These are phyloP conservation scores for Thalassiosira hispida DNA, from an alignment of 352 stramenopile genomes.

Conservation along the genomic window DNA sequence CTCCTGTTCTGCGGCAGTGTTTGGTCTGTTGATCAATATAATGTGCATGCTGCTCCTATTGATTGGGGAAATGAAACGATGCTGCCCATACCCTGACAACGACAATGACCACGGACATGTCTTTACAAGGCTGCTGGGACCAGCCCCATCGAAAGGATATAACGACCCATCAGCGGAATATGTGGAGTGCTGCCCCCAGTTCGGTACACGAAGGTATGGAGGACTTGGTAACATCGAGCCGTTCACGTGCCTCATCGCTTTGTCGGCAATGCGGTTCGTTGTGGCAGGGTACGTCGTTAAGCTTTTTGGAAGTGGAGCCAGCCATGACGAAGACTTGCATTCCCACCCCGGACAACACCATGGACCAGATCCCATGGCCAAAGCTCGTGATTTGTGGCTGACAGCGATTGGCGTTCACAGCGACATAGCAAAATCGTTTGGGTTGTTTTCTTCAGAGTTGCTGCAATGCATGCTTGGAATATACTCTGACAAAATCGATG, in stretches of 20 bases:
- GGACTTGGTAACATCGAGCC: constrained; percentile 80
- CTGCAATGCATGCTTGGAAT: constrained; percentile 83
- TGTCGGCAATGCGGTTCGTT: constrained; percentile 71
- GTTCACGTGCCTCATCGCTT: constrained; percentile 70
- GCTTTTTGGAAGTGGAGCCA: constrained; percentile 10
- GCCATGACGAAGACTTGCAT: constrained; percentile 4
- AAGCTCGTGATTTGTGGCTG: constrained; percentile 68
- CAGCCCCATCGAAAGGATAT: constrained; percentile 11
- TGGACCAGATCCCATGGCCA: constrained; percentile 27
- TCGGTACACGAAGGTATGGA: constrained; percentile 66
- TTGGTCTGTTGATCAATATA: constrained; percentile 63
- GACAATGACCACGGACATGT: constrained; percentile 7
- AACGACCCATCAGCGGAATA: too few species aligned
- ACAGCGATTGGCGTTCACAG: constrained; percentile 66
- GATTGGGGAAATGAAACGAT: constrained; percentile 69
- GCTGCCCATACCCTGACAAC: constrained; percentile 62
- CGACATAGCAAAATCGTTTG: constrained; percentile 74
- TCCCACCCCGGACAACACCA: constrained; percentile 18
- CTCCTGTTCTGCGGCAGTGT: constrained; percentile 24
- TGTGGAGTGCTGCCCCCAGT: constrained; percentile 52
- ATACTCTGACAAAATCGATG: constrained; percentile 31
- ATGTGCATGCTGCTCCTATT: constrained; percentile 69
- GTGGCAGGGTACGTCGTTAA: constrained; percentile 38
- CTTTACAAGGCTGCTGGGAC: constrained; percentile 15
- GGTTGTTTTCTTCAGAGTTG: constrained; percentile 75